Evolutionary conservation across 257 asterid species (phyloP).

Genomic region (Salvia splendens): DNA sequence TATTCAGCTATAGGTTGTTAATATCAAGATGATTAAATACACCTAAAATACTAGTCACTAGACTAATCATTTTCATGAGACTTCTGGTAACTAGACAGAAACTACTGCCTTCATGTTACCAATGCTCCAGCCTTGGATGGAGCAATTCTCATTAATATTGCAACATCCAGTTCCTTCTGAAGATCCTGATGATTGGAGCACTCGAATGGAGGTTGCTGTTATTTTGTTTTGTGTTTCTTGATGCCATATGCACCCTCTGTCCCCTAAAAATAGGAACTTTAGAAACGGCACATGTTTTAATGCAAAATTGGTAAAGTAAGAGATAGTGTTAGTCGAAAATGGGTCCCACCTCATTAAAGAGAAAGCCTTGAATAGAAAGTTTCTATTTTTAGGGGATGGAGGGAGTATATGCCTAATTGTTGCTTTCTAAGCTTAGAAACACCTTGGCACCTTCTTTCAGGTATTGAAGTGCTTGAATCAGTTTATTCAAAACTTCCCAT

Average conservation of each 20-base stretch:
- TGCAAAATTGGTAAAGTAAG: no score
- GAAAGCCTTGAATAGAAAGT: no score
- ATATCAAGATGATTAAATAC: constrained; percentile 31
- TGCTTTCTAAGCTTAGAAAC: constrained; percentile 10
- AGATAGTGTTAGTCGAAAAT: no score
- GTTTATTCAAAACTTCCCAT: constrained; percentile 78
- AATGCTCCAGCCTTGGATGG: constrained; percentile 89
- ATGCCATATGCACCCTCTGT: constrained; percentile 6
- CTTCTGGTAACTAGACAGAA: constrained; percentile 60
- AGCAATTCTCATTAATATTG: constrained; percentile 68
- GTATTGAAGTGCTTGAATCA: constrained; percentile 93
- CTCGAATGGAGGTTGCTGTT: constrained; percentile 81
- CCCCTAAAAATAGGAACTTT: no score
- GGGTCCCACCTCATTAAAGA: no score
- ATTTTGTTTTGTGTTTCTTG: constrained; percentile 26
- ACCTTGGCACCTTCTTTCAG: constrained; percentile 43
- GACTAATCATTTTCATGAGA: constrained; percentile 31
- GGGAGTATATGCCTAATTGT: constrained; percentile 16
- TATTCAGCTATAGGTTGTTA: constrained; percentile 36
- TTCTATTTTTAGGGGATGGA: no score
- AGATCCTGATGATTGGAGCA: constrained; percentile 98
- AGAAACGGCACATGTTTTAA: no score
- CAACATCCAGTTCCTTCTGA: constrained; percentile 80
- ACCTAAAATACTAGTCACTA: constrained; percentile 28
- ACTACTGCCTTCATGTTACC: constrained; percentile 71